phyloP scores from a whole-genome alignment of 2,329 filamentous ascomycete species.

The Dothideomycetes sp. region DNA sequence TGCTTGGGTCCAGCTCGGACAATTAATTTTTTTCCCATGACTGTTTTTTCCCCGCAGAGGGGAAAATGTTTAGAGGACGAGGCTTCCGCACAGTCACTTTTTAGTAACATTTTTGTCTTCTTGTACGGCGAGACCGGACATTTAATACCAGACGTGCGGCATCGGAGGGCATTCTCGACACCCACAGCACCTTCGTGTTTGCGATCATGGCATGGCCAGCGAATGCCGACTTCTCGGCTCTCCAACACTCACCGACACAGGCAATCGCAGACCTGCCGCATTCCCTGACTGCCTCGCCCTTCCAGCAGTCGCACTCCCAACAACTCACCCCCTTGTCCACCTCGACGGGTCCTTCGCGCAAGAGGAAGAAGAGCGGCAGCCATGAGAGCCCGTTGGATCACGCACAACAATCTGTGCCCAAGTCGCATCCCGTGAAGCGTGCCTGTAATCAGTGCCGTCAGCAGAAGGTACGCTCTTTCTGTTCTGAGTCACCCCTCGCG shows the following conservation, averaged over 20 bases:
- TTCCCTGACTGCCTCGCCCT: slow-evolving; percentile 1
- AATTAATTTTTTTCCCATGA: no score
- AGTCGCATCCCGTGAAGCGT: slow-evolving; percentile 55
- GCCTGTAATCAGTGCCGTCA: slow-evolving; percentile 80
- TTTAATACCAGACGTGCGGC: slow-evolving; percentile 5
- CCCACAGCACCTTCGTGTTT: slow-evolving; percentile 5
- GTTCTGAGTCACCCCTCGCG: no score
- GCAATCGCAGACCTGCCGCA: slow-evolving; percentile 2
- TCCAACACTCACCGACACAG: slow-evolving; percentile 9
- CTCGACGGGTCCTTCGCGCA: slow-evolving; percentile 11
- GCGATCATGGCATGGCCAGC: slow-evolving; percentile 10
- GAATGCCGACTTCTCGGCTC: slow-evolving; percentile 11
- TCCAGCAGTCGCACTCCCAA: slow-evolving; percentile 9
- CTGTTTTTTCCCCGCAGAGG: no score
- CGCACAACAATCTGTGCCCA: slow-evolving; percentile 20
- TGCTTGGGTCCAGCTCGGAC: no score
- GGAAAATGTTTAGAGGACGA: no score
- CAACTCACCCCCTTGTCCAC: slow-evolving; percentile 5
- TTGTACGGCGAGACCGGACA: slow-evolving; percentile 11
- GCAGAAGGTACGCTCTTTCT: slow-evolving; percentile 66
- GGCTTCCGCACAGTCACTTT: no score
- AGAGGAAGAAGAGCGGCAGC: slow-evolving; percentile 16
- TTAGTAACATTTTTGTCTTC: no score
- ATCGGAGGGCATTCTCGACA: not conserved
- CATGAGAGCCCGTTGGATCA: slow-evolving; percentile 10